A percentile compares a stretch with the other conserved stretches of the same genome.
These are phyloP conservation scores for Luffa aegyptiaca DNA, from an alignment of 306 rosid genomes.

Conservation along the genomic window DNA sequence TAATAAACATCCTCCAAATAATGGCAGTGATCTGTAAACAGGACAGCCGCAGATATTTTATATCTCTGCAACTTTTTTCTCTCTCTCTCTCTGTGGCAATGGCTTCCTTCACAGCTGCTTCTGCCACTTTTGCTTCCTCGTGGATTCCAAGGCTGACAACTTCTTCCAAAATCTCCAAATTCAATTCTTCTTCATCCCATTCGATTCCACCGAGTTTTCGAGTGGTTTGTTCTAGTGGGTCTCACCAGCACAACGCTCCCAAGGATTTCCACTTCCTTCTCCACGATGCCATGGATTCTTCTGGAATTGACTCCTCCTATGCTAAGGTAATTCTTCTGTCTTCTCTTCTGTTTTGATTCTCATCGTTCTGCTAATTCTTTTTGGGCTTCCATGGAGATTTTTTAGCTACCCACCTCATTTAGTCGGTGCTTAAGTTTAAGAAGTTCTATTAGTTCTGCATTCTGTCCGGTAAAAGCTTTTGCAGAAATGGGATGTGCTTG, in stretches of 20 bases:
- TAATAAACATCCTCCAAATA: not conserved
- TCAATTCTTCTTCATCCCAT: slow-evolving; percentile 19
- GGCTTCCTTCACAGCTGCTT: slow-evolving; percentile 1
- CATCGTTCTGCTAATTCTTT: not conserved
- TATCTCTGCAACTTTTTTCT: not conserved
- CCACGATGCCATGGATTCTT: slow-evolving; percentile 72
- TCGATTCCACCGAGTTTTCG: slow-evolving; percentile 21
- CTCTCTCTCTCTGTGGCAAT: not conserved
- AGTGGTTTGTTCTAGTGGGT: slow-evolving; percentile 21
- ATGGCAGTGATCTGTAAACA: not conserved
- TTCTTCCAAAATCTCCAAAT: slow-evolving; percentile 24
- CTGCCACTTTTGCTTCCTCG: not conserved
- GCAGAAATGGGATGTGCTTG: not conserved
- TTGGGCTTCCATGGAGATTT: not conserved
- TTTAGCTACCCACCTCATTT: not conserved
- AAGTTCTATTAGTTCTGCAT: not conserved
- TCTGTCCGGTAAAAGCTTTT: not conserved
- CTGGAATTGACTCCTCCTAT: slow-evolving; percentile 56
- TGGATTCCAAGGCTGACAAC: not conserved
- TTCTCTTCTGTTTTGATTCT: not conserved
- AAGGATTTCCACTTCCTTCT: slow-evolving; percentile 44
- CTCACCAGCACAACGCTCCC: slow-evolving; percentile 12
- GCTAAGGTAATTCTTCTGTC: slow-evolving; percentile 44
- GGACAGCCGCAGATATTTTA: not conserved
- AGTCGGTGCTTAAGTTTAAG: not conserved